phyloP scores from a whole-genome alignment of 2,329 filamentous ascomycete species.

The Hypoxylon sp. region DNA sequence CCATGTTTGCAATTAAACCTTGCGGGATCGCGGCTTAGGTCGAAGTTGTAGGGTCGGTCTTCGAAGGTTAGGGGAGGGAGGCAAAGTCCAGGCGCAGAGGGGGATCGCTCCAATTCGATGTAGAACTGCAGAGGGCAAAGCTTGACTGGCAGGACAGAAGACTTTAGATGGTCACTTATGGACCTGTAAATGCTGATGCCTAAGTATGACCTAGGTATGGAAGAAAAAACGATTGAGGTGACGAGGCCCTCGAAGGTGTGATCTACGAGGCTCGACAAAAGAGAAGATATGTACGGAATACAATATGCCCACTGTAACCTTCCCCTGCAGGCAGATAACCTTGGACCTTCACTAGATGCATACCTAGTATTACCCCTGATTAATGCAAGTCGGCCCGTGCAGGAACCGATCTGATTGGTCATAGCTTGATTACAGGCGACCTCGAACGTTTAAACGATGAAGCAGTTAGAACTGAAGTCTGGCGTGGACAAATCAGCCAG shows the following conservation, averaged over 20 bases:
- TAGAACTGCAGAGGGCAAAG: slow-evolving; percentile 6
- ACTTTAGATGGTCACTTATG: slow-evolving; percentile 21
- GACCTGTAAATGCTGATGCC: slow-evolving; percentile 30
- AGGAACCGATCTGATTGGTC: slow-evolving; percentile 24
- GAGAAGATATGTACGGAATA: slow-evolving; percentile 28
- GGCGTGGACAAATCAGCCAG: not conserved
- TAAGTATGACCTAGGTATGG: slow-evolving; percentile 26
- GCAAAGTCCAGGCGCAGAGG: slow-evolving; percentile 6
- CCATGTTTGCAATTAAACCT: slow-evolving; percentile 63
- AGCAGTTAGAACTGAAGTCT: not conserved
- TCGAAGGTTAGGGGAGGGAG: slow-evolving; percentile 30
- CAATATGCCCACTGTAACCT: slow-evolving; percentile 7
- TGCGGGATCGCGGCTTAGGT: slow-evolving; percentile 2
- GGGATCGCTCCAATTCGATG: slow-evolving; percentile 12
- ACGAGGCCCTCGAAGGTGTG: slow-evolving; percentile 16
- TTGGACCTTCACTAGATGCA: slow-evolving; percentile 3
- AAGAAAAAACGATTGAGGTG: slow-evolving; percentile 13
- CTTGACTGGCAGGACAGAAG: not conserved
- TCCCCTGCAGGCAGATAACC: slow-evolving; percentile 1
- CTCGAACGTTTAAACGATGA: slow-evolving; percentile 11
- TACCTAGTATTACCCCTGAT: slow-evolving; percentile 1
- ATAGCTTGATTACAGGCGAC: slow-evolving; percentile 18
- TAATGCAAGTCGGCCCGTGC: slow-evolving; percentile 21
- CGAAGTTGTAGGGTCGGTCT: slow-evolving; percentile 10
- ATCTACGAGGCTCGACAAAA: slow-evolving; percentile 24